These are phyloP conservation scores for Nicotiana knightiana DNA, from an alignment of 257 asterid species.

Conservation along the genomic window DNA sequence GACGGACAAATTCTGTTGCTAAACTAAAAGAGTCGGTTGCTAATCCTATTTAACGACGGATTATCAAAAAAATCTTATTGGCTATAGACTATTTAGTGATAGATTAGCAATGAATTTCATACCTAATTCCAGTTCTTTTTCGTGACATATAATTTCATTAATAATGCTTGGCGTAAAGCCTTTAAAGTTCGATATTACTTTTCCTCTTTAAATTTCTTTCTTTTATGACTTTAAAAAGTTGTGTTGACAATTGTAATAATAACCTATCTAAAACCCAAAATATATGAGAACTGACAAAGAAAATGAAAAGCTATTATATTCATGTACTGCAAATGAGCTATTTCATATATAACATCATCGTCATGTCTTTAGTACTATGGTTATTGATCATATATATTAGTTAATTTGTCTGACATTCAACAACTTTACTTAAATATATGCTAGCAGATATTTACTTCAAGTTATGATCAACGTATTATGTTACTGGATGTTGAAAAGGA, in stretches of 20 bases:
- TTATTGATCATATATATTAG: neutral
- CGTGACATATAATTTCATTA: too few species aligned
- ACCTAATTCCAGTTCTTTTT: too few species aligned
- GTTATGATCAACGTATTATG: constrained; percentile 69
- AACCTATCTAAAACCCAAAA: neutral
- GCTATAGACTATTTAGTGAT: too few species aligned
- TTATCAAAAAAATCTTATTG: too few species aligned
- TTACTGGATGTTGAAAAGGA: constrained; percentile 74
- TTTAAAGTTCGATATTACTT: too few species aligned
- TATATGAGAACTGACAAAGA: neutral
- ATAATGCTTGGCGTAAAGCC: too few species aligned
- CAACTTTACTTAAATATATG: neutral
- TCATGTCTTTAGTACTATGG: neutral
- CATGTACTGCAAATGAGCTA: neutral
- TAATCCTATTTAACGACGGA: too few species aligned
- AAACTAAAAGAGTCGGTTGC: too few species aligned
- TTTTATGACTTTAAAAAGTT: neutral
- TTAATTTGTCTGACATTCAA: neutral
- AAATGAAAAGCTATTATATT: neutral
- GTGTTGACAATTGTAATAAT: neutral
- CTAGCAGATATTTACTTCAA: constrained; percentile 72
- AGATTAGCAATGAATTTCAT: too few species aligned
- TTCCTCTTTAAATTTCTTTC: neutral
- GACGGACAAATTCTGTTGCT: too few species aligned
- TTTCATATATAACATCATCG: neutral